A percentile compares a stretch with the other conserved stretches of the same genome.
phyloP scores from a whole-genome alignment of 371 early-diverging fungal genomes.

The Paramicrosporidium saccamoebae region DNA sequence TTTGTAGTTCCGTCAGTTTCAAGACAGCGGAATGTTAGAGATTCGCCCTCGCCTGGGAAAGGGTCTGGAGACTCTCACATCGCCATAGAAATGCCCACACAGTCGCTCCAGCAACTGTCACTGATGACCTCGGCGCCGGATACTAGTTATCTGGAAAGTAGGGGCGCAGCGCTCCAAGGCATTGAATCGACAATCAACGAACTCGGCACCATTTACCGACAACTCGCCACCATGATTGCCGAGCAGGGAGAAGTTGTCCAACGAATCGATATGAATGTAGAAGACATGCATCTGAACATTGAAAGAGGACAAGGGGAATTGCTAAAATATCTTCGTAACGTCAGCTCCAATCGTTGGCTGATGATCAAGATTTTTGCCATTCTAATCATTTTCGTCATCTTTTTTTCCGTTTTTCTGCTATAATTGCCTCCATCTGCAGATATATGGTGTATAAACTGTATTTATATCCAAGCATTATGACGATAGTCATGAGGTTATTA shows the following conservation, averaged over 20 bases:
- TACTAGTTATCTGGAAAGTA: constrained; percentile 35
- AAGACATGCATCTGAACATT: constrained; percentile 65
- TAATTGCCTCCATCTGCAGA: too few species aligned
- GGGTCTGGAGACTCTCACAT: background rate
- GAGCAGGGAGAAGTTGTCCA: constrained; percentile 80
- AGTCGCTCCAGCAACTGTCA: constrained; percentile 13
- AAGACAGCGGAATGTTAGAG: constrained; percentile 1
- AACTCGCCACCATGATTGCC: constrained; percentile 65
- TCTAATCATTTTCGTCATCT: constrained; percentile 20
- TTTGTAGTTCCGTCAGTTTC: constrained; percentile 1
- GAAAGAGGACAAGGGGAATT: constrained; percentile 62
- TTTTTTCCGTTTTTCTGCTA: too few species aligned
- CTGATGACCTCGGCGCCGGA: constrained; percentile 12
- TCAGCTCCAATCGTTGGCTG: constrained; percentile 76
- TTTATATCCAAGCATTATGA: too few species aligned
- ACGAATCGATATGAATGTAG: constrained; percentile 79
- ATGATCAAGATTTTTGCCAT: constrained; percentile 68
- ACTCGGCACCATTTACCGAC: constrained; percentile 78
- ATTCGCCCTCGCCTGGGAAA: constrained; percentile 1
- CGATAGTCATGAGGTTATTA: too few species aligned
- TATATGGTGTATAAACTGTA: too few species aligned
- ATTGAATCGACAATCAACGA: constrained; percentile 89
- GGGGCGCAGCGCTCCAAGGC: constrained; percentile 59
- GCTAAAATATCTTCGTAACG: constrained; percentile 46
- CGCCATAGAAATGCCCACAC: constrained; percentile 5